A percentile compares a stretch with the other conserved stretches of the same genome.
These are phyloP conservation scores for Septoria petroselini DNA, from an alignment of 2,329 filamentous ascomycete species.

Conservation along the genomic window DNA sequence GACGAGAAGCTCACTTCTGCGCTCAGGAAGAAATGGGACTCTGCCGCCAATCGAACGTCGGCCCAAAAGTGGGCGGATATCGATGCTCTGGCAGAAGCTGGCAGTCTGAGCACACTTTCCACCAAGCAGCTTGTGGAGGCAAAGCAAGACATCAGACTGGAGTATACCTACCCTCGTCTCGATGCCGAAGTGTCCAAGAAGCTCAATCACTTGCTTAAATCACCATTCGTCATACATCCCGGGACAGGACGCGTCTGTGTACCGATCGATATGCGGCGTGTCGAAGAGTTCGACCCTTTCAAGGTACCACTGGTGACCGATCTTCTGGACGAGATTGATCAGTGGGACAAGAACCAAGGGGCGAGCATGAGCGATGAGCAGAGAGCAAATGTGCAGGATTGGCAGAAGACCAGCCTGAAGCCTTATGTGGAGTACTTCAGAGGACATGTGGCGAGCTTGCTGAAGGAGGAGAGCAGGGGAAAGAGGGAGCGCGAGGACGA, in stretches of 20 bases:
- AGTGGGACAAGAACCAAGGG: constrained; percentile 59
- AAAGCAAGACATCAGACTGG: constrained; percentile 92
- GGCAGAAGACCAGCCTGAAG: constrained; percentile 94
- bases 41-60: constrained; percentile 72
- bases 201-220: constrained; percentile 95
- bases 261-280: constrained; percentile 72
- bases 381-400: constrained; percentile 65
- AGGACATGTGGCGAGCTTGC: constrained; percentile 70
- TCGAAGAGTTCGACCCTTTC: constrained; percentile 84
- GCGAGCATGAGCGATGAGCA: constrained; percentile 45
- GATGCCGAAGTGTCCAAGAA: constrained; percentile 98
- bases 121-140: constrained; percentile 70
- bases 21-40: constrained; percentile 86
- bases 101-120: constrained; percentile 60
- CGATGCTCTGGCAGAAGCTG: constrained; percentile 74
- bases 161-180: constrained; percentile 95
- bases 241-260: constrained; percentile 93
- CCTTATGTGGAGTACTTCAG: constrained; percentile 90
- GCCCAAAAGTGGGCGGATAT: constrained; percentile 92
- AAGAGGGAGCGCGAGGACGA: constrained; percentile 59
- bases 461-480: constrained; percentile 65
- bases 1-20: constrained; percentile 74
- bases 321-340: constrained; percentile 80
- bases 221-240: constrained; percentile 92
- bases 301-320: constrained; percentile 83